Evolutionary conservation across 139 green algal species (phyloP).

Genomic region (Protoeuglena noctilucae): DNA sequence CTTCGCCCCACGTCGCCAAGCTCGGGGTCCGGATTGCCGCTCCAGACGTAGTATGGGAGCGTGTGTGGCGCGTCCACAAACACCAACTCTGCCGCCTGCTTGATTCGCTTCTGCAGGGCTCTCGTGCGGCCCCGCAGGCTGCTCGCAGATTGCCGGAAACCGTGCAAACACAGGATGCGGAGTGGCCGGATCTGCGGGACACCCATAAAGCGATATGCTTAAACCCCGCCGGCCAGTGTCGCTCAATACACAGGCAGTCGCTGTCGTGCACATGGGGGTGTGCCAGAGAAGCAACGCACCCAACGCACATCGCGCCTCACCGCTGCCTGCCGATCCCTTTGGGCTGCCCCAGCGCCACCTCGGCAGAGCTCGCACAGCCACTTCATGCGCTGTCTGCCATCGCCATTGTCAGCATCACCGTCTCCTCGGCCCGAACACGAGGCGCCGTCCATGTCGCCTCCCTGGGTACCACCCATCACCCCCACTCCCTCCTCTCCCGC

Average conservation of each 20-base stretch:
- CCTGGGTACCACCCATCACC: too few species aligned
- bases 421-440: too few species aligned
- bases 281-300: too few species aligned
- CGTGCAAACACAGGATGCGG: slow-evolving; percentile 69
- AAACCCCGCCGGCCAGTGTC: too few species aligned
- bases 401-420: too few species aligned
- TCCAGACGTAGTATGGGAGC: slow-evolving; percentile 17
- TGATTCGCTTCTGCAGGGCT: slow-evolving; percentile 38
- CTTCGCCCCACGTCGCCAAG: background rate
- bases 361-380: slow-evolving; percentile 2
- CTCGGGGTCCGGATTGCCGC: background rate
- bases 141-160: slow-evolving; percentile 61
- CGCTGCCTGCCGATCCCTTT: too few species aligned
- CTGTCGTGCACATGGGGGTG: too few species aligned
- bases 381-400: background rate
- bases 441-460: too few species aligned
- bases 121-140: slow-evolving; percentile 45
- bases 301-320: too few species aligned
- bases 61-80: slow-evolving; percentile 67
- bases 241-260: too few species aligned
- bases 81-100: slow-evolving; percentile 38
- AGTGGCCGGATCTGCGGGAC: slow-evolving; percentile 17
- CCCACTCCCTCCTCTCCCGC: too few species aligned
- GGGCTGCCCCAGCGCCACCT: background rate
- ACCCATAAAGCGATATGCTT: too few species aligned